phyloP scores from a whole-genome alignment of 306 rosid species.

The Fagus sylvatica region DNA sequence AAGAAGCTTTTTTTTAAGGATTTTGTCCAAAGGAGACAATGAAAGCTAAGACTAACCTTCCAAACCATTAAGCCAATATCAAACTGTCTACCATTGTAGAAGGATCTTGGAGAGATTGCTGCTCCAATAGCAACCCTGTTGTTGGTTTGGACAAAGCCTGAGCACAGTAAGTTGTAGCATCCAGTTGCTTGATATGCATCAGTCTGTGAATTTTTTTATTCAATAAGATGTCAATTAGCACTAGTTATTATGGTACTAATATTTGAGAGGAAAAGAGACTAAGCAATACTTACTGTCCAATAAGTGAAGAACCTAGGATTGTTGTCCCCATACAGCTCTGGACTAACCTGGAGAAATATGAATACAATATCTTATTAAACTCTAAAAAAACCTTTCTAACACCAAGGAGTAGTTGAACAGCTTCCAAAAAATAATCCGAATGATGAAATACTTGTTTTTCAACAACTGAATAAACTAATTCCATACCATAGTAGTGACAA shows the following conservation, averaged over 20 bases:
- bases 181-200: constrained; percentile 99
- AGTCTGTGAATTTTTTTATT: constrained; percentile 42
- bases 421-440: not conserved
- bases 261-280: not conserved
- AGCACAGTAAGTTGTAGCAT: constrained; percentile 94
- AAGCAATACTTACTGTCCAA: constrained; percentile 80
- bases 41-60: constrained; percentile 59
- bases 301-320: constrained; percentile 95
- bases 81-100: constrained; percentile 75
- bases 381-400: not conserved
- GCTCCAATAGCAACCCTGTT: constrained; percentile 96
- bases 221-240: constrained; percentile 2
- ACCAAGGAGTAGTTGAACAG: not conserved
- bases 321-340: constrained; percentile 93
- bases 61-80: constrained; percentile 96
- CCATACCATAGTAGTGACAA: not conserved
- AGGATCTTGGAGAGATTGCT: constrained; percentile 92
- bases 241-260: not conserved
- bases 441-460: not conserved
- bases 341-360: constrained; percentile 71
- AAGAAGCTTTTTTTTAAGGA: not conserved
- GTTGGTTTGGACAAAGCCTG: constrained; percentile 96
- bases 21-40: constrained; percentile 21
- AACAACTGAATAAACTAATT: not conserved
- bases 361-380: not conserved